These are phyloP conservation scores for Linnemannia hyalina DNA, from an alignment of 192 early-diverging fungal genomes.

Conservation along the genomic window DNA sequence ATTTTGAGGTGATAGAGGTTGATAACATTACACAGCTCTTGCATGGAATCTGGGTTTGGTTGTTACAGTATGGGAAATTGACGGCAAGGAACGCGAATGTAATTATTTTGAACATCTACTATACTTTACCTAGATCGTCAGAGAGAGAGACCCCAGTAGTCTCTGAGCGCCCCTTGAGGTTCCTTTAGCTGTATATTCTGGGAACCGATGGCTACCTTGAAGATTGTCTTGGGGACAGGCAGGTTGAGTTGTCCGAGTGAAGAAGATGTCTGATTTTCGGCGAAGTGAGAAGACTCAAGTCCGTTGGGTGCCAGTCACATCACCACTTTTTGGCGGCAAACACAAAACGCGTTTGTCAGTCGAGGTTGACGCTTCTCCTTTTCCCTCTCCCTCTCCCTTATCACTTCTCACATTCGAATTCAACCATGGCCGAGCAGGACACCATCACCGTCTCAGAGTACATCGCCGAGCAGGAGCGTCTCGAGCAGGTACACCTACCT, in stretches of 20 bases:
- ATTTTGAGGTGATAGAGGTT: too few relatives aligned
- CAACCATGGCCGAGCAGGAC: conserved; percentile 47
- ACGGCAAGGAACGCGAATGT: too few relatives aligned
- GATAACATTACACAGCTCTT: neutral
- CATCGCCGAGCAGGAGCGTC: conserved; percentile 48
- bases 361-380: neutral
- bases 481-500: conserved; percentile 33
- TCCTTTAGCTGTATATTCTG: too few relatives aligned
- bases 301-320: neutral
- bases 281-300: neutral
- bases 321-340: neutral
- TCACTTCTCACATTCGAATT: neutral
- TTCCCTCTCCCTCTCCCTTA: neutral
- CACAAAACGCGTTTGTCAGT: too few relatives aligned
- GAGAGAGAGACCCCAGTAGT: too few relatives aligned
- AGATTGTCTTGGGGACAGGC: too few relatives aligned
- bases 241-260: neutral
- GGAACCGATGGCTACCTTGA: too few relatives aligned
- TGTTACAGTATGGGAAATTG: too few relatives aligned
- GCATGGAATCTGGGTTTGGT: too few relatives aligned
- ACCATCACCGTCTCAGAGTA: conserved; percentile 57
- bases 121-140: too few relatives aligned
- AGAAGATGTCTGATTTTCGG: neutral
- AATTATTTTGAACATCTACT: too few relatives aligned
- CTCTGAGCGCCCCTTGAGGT: too few relatives aligned